Conservation (phyloP, 2,329 filamentous ascomycete species). For the Claviceps sp. region DNA sequence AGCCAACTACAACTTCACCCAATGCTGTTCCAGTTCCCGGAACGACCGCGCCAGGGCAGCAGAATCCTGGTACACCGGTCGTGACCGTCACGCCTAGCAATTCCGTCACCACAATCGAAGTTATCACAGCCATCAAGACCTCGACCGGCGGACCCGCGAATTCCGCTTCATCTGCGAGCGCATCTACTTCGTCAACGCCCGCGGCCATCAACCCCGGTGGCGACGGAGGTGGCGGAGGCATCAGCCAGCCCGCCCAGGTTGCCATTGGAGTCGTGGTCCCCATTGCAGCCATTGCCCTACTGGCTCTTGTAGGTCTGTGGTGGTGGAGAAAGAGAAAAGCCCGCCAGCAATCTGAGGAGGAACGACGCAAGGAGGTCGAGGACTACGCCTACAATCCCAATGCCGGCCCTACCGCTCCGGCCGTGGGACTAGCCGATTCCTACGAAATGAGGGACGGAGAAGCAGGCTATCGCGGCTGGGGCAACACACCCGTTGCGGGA, state of each 20-base stretch:
- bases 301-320: slow-evolving; percentile 65
- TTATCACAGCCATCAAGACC: slow-evolving; percentile 16
- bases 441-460: slow-evolving; percentile 64
- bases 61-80: slow-evolving; percentile 10
- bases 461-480: slow-evolving; percentile 89
- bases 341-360: slow-evolving; percentile 71
- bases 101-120: slow-evolving; percentile 8
- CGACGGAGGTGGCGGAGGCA: slow-evolving; percentile 25
- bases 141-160: slow-evolving; percentile 5
- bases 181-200: slow-evolving; percentile 14
- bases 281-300: slow-evolving; percentile 71
- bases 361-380: slow-evolving; percentile 88
- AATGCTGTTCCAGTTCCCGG: slow-evolving; percentile 1
- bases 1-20: slow-evolving; percentile 6
- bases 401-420: slow-evolving; percentile 65
- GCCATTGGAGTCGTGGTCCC: slow-evolving; percentile 91
- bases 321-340: slow-evolving; percentile 85
- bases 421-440: slow-evolving; percentile 34
- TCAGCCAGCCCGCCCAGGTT: slow-evolving; percentile 57
- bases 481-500: slow-evolving; percentile 55
- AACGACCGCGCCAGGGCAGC: slow-evolving; percentile 5
- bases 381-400: slow-evolving; percentile 99
- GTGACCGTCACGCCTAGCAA: slow-evolving; percentile 14
- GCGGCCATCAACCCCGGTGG: slow-evolving; percentile 17
- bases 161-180: neutral